A percentile compares a stretch with the other conserved stretches of the same genome.
phyloP scores from a whole-genome alignment of 192 early-diverging fungal genomes.

The Backusella psychrophila region DNA sequence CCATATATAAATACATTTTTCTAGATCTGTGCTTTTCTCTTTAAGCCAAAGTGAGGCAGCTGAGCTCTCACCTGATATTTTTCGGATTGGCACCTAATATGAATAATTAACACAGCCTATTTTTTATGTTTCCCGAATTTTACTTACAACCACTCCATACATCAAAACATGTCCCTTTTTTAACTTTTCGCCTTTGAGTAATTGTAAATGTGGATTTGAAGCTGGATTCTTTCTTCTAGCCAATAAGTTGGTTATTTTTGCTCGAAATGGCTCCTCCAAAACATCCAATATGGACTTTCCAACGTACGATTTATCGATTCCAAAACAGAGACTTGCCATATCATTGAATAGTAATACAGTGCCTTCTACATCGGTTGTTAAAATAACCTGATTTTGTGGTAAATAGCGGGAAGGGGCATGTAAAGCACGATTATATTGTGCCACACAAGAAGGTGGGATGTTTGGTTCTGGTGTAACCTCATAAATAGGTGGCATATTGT shows the following conservation, averaged over 20 bases:
- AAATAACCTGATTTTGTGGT: constrained; percentile 59
- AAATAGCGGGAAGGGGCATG: constrained; percentile 56
- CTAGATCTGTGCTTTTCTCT: constrained; percentile 43
- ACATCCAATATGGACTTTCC: constrained; percentile 19
- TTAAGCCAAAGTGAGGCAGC: constrained; percentile 67
- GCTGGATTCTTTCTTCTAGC: neutral
- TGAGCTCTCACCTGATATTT: constrained; percentile 46
- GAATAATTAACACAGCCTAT: neutral
- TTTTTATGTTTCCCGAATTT: neutral
- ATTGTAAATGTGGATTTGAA: neutral
- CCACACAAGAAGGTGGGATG: neutral
- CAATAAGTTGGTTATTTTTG: neutral
- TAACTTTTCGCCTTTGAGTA: neutral
- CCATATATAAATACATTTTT: constrained; percentile 54
- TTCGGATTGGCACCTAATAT: constrained; percentile 52
- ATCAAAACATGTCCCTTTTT: constrained; percentile 31
- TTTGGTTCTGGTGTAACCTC: neutral
- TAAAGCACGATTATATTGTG: constrained; percentile 19
- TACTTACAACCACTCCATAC: constrained; percentile 33
- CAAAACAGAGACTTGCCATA: constrained; percentile 52
- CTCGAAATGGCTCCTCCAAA: constrained; percentile 14
- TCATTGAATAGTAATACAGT: constrained; percentile 59
- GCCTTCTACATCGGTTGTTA: constrained; percentile 50
- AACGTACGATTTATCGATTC: constrained; percentile 37
- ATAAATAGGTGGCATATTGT: neutral